These are phyloP conservation scores for Dactylellina leptospora DNA, from an alignment of 2,329 filamentous ascomycete genomes.

Conservation along the genomic window DNA sequence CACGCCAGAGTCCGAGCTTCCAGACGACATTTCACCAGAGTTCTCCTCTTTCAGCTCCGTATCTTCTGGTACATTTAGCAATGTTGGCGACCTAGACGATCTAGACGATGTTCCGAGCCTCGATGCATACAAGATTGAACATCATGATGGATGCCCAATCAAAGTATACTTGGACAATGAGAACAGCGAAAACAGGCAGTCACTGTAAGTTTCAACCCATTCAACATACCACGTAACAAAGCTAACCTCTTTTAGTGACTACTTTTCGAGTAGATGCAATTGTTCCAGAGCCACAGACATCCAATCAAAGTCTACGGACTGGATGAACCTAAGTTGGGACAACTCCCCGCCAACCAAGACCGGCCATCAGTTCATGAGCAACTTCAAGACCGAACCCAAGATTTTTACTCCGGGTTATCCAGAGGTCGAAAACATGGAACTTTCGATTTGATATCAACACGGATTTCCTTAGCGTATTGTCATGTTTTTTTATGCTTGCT, in stretches of 20 bases:
- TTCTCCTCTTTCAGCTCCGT: conserved; percentile 52
- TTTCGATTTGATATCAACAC: conserved; percentile 35
- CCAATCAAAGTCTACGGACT: conserved; percentile 41
- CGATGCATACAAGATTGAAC: conserved; percentile 46
- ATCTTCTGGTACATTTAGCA: conserved; percentile 50
- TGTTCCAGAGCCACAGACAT: conserved; percentile 27
- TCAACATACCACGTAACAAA: neutral
- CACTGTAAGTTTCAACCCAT: conserved; percentile 24
- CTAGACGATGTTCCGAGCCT: conserved; percentile 29
- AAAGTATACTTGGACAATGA: conserved; percentile 43
- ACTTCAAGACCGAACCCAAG: conserved; percentile 48
- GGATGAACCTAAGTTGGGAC: conserved; percentile 51
- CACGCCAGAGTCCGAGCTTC: conserved; percentile 41
- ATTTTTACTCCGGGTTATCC: conserved; percentile 48
- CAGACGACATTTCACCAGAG: conserved; percentile 49
- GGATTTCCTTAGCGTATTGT: conserved; percentile 14
- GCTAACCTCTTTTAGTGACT: conserved; percentile 35
- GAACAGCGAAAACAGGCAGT: conserved; percentile 2
- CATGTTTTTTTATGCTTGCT: neutral
- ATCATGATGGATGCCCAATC: conserved; percentile 48
- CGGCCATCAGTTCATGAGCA: conserved; percentile 35
- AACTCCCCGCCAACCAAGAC: conserved; percentile 51
- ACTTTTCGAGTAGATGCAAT: conserved; percentile 48
- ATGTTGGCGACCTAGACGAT: conserved; percentile 48
- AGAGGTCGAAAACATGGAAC: conserved; percentile 50